Base-by-base conservation (phyloP, 805 yeast genomes). In the Metschnikowia anglica region DNA sequence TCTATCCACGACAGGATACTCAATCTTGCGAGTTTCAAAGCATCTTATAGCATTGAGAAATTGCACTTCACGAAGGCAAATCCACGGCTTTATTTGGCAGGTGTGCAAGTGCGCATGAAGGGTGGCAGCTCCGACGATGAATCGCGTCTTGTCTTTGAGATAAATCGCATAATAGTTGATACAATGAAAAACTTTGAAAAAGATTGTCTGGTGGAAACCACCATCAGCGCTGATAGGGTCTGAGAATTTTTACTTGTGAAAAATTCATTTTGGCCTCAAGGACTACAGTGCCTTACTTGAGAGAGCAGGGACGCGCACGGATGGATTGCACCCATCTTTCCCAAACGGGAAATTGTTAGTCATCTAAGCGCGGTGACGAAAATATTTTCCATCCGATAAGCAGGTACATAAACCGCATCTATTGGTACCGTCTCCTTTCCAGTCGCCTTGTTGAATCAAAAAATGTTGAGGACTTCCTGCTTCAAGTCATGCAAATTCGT, bases 61-160 rank as follows among this genome's bases (percentile, higher is more conserved):
- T 67, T 85, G 7, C 66, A 77, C 38, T 64, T 85, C 5, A 73
- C 85, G 3, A 80, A 83, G 51, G 81, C 83, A 28, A 85, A 81
- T 56, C 78, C 80, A 56, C 74, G 73, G 45, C 63, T 83, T 3
- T 79, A 73, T 51, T 71, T 85, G 18, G 77, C 82, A 2, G 73
- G 87, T 3, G 48, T 83, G 13, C 73, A 68, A 42, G 51, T 85
- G 3, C 61, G 60, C 16, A 80, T 85, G 84, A 61, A 66, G 35
- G 90, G 90, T n/a, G 85, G 83, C 1, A 77, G 85, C 3, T 79
- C 78, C 48, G 87, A 83, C 42, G 89, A 84, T 34, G 91, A 85
- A 58, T 61, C 79, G 1, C 63, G 70, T 24, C 55, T 85, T 25
- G 59, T 85, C 32, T 73, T 70, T 46, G 80, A 80, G 44, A 62